These are phyloP conservation scores for Platanthera zijinensis DNA, from an alignment of 106 monocot genomes.

Conservation along the genomic window DNA sequence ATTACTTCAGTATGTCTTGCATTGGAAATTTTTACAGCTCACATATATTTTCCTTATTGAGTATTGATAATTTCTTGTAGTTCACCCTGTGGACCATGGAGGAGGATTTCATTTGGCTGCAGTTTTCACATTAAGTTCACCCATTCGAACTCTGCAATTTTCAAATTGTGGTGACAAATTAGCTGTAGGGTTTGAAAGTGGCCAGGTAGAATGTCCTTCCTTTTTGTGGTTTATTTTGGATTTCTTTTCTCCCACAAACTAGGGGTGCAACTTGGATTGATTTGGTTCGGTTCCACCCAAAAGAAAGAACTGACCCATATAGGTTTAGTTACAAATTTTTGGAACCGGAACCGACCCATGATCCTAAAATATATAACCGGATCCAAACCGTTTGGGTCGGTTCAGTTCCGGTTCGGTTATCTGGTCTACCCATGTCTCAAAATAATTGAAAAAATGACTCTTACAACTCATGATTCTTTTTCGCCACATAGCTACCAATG, in stretches of 20 bases:
- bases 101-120: conserved; percentile 53
- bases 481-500: too few relatives aligned
- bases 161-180: conserved; percentile 41
- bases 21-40: neutral
- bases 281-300: too few relatives aligned
- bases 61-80: conserved; percentile 13
- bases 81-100: conserved; percentile 30
- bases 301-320: too few relatives aligned
- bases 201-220: conserved; percentile 46
- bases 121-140: conserved; percentile 43
- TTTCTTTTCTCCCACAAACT: neutral
- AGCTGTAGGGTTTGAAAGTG: conserved; percentile 70
- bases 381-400: too few relatives aligned
- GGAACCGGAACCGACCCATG: too few relatives aligned
- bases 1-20: neutral
- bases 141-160: conserved; percentile 44
- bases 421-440: too few relatives aligned
- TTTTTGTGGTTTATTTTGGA: conserved; percentile 4
- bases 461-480: too few relatives aligned
- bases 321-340: too few relatives aligned
- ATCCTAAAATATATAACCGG: too few relatives aligned
- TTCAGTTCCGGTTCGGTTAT: too few relatives aligned
- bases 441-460: too few relatives aligned
- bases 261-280: too few relatives aligned
- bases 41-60: neutral